phyloP scores from a whole-genome alignment of 345 rosid genomes.

The Durio zibethinus region DNA sequence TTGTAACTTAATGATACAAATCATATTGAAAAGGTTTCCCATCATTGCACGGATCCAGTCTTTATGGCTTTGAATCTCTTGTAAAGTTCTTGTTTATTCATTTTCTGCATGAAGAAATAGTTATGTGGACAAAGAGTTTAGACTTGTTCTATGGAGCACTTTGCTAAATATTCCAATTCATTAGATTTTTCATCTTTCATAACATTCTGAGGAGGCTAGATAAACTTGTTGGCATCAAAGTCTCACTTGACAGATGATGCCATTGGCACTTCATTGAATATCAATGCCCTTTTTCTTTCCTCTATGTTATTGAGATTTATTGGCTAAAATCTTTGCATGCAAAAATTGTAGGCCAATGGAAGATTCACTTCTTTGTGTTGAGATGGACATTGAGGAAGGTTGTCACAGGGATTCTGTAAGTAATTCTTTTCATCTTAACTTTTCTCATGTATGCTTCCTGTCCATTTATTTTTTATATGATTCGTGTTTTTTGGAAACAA shows the following conservation, averaged over 20 bases:
- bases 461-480: not conserved
- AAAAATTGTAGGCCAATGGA: conserved; percentile 50
- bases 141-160: not conserved
- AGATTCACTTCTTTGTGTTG: conserved; percentile 50
- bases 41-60: not conserved
- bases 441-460: not conserved
- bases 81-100: not conserved
- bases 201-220: not conserved
- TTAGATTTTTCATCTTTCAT: not conserved
- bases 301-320: conserved; percentile 1
- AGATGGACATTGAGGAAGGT: conserved; percentile 42
- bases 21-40: not conserved
- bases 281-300: not conserved
- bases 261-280: not conserved
- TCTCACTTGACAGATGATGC: not conserved
- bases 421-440: not conserved
- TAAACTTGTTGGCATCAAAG: not conserved
- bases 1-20: not conserved
- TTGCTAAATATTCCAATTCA: not conserved
- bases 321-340: conserved; percentile 18
- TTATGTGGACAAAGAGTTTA: not conserved
- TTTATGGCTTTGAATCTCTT: conserved; percentile 4
- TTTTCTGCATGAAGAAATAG: conserved; percentile 2
- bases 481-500: not conserved
- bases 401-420: not conserved